Base-by-base conservation (phyloP, 352 stramenopile genomes). In the Lagenidium giganteum region DNA sequence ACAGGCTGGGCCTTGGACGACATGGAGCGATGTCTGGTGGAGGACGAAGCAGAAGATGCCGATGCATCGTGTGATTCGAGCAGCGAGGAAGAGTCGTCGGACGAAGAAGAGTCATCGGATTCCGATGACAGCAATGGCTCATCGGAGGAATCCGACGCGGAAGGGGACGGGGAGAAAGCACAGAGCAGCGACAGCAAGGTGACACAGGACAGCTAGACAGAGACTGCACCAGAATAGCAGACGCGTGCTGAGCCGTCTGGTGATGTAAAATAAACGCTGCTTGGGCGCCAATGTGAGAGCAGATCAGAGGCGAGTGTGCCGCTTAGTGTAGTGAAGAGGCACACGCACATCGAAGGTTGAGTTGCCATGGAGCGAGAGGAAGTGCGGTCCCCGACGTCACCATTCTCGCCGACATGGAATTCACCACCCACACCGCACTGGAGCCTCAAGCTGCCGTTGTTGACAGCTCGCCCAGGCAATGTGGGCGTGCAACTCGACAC, bases 401-500 rank as follows among this genome's bases (percentile, higher is more conserved):
- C 44, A 16, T 21, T 18, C 14, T 18, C 17, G 20, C 5, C 17
- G 17, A n/a, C 26, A 6, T 37, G 17, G 14, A 46, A 17, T 35
- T 17, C 39, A 12, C 36, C 13, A 6, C 32, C 24, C 16, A 7
- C 18, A 17, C 1, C 32, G 7, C 8, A 8, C 13, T 18, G 16
- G 8, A 24, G 8, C 6, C 7, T n/a, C 12, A 77, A 74, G 29
- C 60, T 84, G 18, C 76, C 70, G 33, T 24, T 83, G 29, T 31
- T 88, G 14, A 57, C 50, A 22, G 80, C 76, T 21, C 70, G 72
- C 11, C 70, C 76, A 22, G 72, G 76, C 22, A 92, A 89, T 43
- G 67, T 92, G 16, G 76, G 80, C 29, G 68, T 89, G 14, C 76
- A 86, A 58, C 85, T 92, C 44, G 74, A 88, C 41, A 52, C 80